phyloP scores from a whole-genome alignment of 2,329 filamentous ascomycete species.

The Ramularia collo-cygni region DNA sequence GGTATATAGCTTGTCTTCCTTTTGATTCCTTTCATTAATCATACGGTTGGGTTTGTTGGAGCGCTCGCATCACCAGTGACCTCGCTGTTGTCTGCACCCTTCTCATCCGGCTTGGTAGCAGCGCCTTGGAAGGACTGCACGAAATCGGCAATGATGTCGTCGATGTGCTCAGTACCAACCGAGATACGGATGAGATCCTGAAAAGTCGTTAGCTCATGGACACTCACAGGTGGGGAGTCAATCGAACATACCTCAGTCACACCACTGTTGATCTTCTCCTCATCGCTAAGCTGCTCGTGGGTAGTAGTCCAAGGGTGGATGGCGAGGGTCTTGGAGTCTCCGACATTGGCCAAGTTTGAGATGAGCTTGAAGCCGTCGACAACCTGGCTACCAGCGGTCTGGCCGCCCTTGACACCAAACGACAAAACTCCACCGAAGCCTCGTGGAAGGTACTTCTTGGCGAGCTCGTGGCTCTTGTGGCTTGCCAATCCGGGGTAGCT shows the following conservation, averaged over 20 bases:
- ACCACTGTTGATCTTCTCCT: slow-evolving; percentile 73
- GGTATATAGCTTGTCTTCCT: no score
- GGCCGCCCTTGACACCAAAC: slow-evolving; percentile 88
- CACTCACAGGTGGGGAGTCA: neutral
- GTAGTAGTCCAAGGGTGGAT: slow-evolving; percentile 96
- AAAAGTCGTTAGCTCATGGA: slow-evolving; percentile 12
- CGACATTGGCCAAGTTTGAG: slow-evolving; percentile 92
- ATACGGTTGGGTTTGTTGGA: slow-evolving; percentile 20
- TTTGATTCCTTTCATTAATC: slow-evolving; percentile 3
- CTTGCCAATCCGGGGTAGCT: slow-evolving; percentile 82
- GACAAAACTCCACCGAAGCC: slow-evolving; percentile 88
- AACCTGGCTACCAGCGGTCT: slow-evolving; percentile 72
- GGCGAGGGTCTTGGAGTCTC: slow-evolving; percentile 88
- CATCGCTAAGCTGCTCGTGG: slow-evolving; percentile 80
- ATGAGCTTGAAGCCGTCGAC: slow-evolving; percentile 94
- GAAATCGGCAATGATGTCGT: slow-evolving; percentile 94
- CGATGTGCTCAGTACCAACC: slow-evolving; percentile 91
- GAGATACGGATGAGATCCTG: slow-evolving; percentile 90
- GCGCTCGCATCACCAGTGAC: slow-evolving; percentile 19
- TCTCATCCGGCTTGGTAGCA: slow-evolving; percentile 36
- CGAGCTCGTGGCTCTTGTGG: slow-evolving; percentile 71
- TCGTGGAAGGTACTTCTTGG: slow-evolving; percentile 78
- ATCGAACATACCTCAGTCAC: slow-evolving; percentile 49
- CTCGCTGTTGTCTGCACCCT: slow-evolving; percentile 22
- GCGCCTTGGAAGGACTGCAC: slow-evolving; percentile 73